Evolutionary conservation across 208 protist genomes (phyloP).

Genomic region (Balamuthia mandrillaris): DNA sequence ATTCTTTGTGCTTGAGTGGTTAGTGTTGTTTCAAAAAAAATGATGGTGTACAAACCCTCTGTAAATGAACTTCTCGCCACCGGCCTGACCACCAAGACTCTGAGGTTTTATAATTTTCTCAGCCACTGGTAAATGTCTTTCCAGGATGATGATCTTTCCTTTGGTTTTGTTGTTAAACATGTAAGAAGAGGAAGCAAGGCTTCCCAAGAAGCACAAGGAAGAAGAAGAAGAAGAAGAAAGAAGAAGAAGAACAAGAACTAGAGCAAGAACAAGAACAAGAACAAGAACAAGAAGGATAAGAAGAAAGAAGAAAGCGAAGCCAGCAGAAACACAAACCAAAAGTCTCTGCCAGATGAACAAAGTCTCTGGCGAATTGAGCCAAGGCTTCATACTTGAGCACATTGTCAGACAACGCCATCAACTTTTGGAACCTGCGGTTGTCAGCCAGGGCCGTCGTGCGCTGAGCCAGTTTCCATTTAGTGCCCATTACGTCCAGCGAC

Average conservation of each 20-base stretch:
- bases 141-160: constrained; percentile 19
- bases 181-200: too few relatives aligned
- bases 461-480: too few relatives aligned
- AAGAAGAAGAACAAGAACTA: too few relatives aligned
- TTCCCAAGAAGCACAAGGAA: too few relatives aligned
- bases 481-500: too few relatives aligned
- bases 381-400: neutral
- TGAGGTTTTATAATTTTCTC: constrained; percentile 8
- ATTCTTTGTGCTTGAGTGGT: neutral
- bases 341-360: neutral
- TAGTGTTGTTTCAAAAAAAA: neutral
- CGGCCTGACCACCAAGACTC: neutral
- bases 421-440: constrained; percentile 3
- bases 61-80: constrained; percentile 16
- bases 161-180: neutral
- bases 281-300: neutral
- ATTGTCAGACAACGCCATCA: neutral
- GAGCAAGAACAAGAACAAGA: neutral
- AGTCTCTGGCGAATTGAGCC: neutral
- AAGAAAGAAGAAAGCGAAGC: neutral
- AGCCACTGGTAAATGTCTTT: neutral
- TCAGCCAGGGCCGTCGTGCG: neutral
- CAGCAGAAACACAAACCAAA: neutral
- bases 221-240: too few relatives aligned
- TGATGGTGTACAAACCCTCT: neutral